Evolutionary conservation across 257 asterid genomes (phyloP).

Genomic region (Penstemon newberryi): DNA sequence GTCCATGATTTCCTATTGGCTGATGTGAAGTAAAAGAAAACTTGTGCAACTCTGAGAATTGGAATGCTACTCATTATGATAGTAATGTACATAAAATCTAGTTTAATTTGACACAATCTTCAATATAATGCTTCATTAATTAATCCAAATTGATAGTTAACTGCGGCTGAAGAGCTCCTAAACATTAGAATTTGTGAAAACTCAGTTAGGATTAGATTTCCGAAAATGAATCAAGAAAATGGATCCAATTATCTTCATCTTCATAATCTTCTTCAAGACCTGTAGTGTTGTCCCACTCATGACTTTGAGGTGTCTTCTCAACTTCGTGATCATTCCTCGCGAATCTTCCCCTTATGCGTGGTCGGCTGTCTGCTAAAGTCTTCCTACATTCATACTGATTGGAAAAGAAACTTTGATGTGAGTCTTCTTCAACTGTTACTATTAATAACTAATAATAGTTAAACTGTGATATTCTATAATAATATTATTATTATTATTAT

Average conservation of each 20-base stretch:
- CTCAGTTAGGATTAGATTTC: constrained; percentile 33
- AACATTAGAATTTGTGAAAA: constrained; percentile 41
- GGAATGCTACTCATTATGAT: neutral
- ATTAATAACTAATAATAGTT: neutral
- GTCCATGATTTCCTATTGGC: no score
- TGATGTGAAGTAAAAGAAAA: no score
- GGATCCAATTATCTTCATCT: constrained; percentile 64
- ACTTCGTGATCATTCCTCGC: constrained; percentile 64
- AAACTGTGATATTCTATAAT: neutral
- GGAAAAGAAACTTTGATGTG: neutral
- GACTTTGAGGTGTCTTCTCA: constrained; percentile 45
- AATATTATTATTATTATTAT: neutral
- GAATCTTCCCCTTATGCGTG: constrained; percentile 83
- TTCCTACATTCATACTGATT: constrained; percentile 89
- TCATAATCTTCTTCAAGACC: constrained; percentile 47
- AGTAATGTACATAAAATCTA: neutral
- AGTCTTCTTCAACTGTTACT: neutral
- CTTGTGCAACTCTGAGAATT: neutral
- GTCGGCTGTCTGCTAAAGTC: constrained; percentile 85
- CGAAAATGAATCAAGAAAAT: constrained; percentile 67
- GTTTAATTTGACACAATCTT: neutral
- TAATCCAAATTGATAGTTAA: neutral
- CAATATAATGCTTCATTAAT: constrained; percentile 15
- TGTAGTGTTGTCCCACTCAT: constrained; percentile 43
- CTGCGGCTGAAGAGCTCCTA: constrained; percentile 36